phyloP scores from a whole-genome alignment of 1,284 basidiomycete genomes.

The Microstroma glucosiphilum region DNA sequence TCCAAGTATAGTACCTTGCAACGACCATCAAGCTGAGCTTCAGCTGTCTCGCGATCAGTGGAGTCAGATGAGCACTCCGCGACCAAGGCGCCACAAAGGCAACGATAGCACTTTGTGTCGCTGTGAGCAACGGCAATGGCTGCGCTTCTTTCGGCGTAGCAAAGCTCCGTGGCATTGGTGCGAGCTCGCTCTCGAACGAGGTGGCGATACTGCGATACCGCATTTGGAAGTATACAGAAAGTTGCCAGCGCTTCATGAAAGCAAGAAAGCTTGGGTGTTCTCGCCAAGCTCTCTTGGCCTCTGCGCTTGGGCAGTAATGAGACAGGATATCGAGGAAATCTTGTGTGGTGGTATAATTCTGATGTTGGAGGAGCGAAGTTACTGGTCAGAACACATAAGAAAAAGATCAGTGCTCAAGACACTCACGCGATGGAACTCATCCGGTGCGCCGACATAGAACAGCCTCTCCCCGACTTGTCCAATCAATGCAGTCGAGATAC shows the following conservation, averaged over 20 bases:
- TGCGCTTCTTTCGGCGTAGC: no score
- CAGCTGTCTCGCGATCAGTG: slow-evolving; percentile 39
- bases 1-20: slow-evolving; percentile 41
- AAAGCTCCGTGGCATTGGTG: neutral
- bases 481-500: neutral
- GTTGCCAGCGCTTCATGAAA: slow-evolving; percentile 84
- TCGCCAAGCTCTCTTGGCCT: slow-evolving; percentile 12
- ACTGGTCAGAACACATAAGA: no score
- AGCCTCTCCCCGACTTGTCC: slow-evolving; percentile 62
- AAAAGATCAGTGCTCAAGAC: no score
- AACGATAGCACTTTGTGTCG: slow-evolving; percentile 18
- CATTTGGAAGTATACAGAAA: slow-evolving; percentile 93
- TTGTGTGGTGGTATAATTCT: slow-evolving; percentile 72
- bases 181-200: slow-evolving; percentile 65
- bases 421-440: slow-evolving; percentile 63
- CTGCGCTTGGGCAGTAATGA: slow-evolving; percentile 66
- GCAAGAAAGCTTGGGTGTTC: slow-evolving; percentile 58
- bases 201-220: slow-evolving; percentile 90
- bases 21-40: slow-evolving; percentile 41
- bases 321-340: slow-evolving; percentile 80
- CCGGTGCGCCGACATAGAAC: slow-evolving; percentile 82
- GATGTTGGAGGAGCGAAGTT: no score
- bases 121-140: slow-evolving; percentile 12
- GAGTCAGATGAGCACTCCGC: slow-evolving; percentile 26
- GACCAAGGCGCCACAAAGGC: slow-evolving; percentile 35